Percentiles rank a stretch among this genome's conserved stretches.
phyloP scores from a whole-genome alignment of 768 basidiomycete genomes.

The Hypholoma sublateritium region DNA sequence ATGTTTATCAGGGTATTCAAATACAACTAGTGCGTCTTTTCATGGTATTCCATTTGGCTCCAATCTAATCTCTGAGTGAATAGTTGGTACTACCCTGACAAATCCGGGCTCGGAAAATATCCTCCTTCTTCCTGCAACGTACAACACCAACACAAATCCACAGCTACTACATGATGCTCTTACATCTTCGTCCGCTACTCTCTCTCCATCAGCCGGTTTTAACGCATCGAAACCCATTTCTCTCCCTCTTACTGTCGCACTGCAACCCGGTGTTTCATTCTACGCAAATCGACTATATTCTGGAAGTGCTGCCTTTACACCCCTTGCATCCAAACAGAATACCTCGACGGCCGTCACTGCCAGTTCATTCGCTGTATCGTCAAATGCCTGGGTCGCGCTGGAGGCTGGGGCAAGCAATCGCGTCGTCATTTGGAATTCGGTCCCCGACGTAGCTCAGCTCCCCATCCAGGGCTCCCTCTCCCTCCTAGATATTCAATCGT shows the following conservation, averaged over 20 bases:
- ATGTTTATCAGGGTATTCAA: conserved; percentile 80
- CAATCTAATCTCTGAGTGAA: conserved; percentile 20
- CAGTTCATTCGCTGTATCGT: conserved; percentile 62
- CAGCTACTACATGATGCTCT: conserved; percentile 68
- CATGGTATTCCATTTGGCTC: neutral
- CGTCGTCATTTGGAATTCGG: conserved; percentile 77
- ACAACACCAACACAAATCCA: conserved; percentile 69
- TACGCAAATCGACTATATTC: conserved; percentile 66
- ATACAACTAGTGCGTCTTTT: conserved; percentile 64
- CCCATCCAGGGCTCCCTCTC: conserved; percentile 54
- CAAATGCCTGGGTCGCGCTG: conserved; percentile 69
- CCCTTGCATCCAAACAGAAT: conserved; percentile 50
- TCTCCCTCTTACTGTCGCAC: conserved; percentile 64
- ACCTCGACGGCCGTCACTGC: conserved; percentile 51
- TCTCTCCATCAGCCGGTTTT: conserved; percentile 66
- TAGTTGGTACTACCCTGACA: conserved; percentile 71
- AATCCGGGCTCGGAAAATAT: conserved; percentile 43
- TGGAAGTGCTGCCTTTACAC: conserved; percentile 59
- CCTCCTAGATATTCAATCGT: conserved; percentile 70
- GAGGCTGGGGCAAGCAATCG: conserved; percentile 55
- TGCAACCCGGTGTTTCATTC: conserved; percentile 65
- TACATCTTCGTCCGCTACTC: conserved; percentile 58
- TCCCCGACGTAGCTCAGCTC: conserved; percentile 72
- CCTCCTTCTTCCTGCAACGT: conserved; percentile 76
- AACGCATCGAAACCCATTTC: conserved; percentile 49